These are phyloP conservation scores for Xylariaceae sp. DNA, from an alignment of 2,329 filamentous ascomycete species.

Conservation along the genomic window DNA sequence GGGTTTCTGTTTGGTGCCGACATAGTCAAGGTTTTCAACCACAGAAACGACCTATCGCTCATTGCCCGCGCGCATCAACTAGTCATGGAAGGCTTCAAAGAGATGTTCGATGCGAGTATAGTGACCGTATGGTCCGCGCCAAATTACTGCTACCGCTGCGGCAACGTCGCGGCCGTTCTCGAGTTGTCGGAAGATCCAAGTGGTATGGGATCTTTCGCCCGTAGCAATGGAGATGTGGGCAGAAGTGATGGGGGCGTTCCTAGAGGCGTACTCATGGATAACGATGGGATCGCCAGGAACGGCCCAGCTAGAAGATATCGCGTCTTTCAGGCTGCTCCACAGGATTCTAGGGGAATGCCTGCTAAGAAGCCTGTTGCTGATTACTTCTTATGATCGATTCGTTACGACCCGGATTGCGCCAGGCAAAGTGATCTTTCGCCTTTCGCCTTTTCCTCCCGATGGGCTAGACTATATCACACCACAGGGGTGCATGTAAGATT, in stretches of 20 bases:
- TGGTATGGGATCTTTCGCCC: slow-evolving; percentile 65
- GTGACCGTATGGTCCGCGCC: slow-evolving; percentile 99
- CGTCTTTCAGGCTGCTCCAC: slow-evolving; percentile 93
- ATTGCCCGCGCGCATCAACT: slow-evolving; percentile 95
- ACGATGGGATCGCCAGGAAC: slow-evolving; percentile 40
- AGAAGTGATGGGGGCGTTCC: slow-evolving; percentile 43
- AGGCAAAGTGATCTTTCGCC: too few species aligned
- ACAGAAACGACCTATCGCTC: slow-evolving; percentile 85
- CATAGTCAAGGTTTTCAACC: slow-evolving; percentile 94
- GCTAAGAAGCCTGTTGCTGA: slow-evolving; percentile 97
- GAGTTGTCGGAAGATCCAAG: slow-evolving; percentile 85
- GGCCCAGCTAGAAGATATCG: slow-evolving; percentile 87
- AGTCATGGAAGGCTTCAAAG: slow-evolving; percentile 99
- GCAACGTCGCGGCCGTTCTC: slow-evolving; percentile 91
- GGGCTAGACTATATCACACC: neutral
- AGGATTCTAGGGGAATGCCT: slow-evolving; percentile 95
- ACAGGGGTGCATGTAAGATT: too few species aligned
- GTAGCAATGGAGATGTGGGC: slow-evolving; percentile 67
- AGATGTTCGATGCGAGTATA: slow-evolving; percentile 95
- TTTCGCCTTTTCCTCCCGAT: neutral
- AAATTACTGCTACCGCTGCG: slow-evolving; percentile 95
- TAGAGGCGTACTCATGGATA: slow-evolving; percentile 46
- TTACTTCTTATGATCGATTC: slow-evolving; percentile 68
- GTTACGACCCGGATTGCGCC: too few species aligned
- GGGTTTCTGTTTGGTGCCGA: slow-evolving; percentile 94